Evolutionary conservation across 345 rosid species (phyloP).

Genomic region (Citrus medica): DNA sequence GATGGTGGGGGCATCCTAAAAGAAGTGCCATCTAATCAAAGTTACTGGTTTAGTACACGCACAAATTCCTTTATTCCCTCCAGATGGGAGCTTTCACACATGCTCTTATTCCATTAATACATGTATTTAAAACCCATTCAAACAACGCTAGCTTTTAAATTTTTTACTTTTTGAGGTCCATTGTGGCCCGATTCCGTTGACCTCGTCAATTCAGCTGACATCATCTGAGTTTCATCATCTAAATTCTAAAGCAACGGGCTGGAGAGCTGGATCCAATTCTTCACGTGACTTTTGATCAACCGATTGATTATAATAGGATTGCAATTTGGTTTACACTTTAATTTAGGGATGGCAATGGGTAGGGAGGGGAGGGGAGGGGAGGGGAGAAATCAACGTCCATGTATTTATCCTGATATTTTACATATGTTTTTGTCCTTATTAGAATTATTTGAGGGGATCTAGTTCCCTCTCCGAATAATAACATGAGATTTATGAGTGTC

Average conservation of each 20-base stretch:
- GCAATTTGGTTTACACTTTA: no score
- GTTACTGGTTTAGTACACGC: not conserved
- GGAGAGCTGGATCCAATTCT: not conserved
- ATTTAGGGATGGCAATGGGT: no score
- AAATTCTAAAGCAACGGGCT: not conserved
- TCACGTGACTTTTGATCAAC: not conserved
- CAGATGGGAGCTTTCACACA: conserved; percentile 2
- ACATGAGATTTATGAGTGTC: rapidly evolving
- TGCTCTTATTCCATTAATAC: not conserved
- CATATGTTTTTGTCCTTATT: rapidly evolving
- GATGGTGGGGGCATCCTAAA: not conserved
- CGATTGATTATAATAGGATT: no score
- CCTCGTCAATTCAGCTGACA: not conserved
- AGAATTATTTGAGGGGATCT: no score
- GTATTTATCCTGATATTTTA: rapidly evolving
- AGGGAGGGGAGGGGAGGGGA: no score
- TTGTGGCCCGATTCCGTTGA: conserved; percentile 2
- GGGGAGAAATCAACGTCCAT: no score
- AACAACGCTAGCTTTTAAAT: not conserved
- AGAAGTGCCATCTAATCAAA: conserved; percentile 12
- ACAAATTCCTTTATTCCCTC: not conserved
- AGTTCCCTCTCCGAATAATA: rapidly evolving
- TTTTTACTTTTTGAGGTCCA: not conserved
- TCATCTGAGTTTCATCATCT: not conserved
- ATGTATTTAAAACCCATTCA: not conserved